A percentile compares a stretch with the other conserved stretches of the same genome.
phyloP scores from a whole-genome alignment of 306 rosid species.

The Prunus padus region DNA sequence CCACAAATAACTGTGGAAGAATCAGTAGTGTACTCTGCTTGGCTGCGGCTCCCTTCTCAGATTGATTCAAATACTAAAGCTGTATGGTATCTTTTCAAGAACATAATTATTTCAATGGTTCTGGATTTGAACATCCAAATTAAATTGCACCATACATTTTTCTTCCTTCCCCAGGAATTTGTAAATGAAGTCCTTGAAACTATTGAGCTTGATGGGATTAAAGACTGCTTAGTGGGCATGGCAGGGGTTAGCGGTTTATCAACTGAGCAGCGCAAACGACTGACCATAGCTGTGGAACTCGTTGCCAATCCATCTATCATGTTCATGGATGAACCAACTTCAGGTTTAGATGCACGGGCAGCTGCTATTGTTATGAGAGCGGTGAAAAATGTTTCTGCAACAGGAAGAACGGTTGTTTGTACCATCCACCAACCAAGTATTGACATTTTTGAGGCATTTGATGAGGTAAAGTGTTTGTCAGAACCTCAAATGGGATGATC shows the following conservation, averaged over 20 bases:
- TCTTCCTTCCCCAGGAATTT: constrained; percentile 49
- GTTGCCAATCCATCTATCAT: constrained; percentile 82
- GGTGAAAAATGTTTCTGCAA: constrained; percentile 69
- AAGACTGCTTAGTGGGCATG: constrained; percentile 63
- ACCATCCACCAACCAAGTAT: constrained; percentile 86
- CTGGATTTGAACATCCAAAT: constrained; percentile 3
- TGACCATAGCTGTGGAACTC: constrained; percentile 83
- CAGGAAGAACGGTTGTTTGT: constrained; percentile 79
- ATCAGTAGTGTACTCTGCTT: constrained; percentile 68
- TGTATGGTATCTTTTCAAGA: constrained; percentile 35
- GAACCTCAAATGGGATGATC: neutral
- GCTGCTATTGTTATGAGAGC: constrained; percentile 87
- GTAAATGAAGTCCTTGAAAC: constrained; percentile 74
- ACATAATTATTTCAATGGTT: neutral
- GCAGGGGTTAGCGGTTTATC: constrained; percentile 72
- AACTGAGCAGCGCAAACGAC: constrained; percentile 75
- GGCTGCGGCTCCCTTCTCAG: constrained; percentile 64
- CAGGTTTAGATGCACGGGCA: constrained; percentile 79
- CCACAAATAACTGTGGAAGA: constrained; percentile 73
- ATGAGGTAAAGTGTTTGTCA: constrained; percentile 53
- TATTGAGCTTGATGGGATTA: constrained; percentile 67
- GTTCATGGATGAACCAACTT: constrained; percentile 88
- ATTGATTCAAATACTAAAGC: constrained; percentile 59
- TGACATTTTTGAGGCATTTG: constrained; percentile 74
- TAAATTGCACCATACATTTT: neutral